phyloP scores from a whole-genome alignment of 371 early-diverging fungal genomes.

The Mortierella sp. region DNA sequence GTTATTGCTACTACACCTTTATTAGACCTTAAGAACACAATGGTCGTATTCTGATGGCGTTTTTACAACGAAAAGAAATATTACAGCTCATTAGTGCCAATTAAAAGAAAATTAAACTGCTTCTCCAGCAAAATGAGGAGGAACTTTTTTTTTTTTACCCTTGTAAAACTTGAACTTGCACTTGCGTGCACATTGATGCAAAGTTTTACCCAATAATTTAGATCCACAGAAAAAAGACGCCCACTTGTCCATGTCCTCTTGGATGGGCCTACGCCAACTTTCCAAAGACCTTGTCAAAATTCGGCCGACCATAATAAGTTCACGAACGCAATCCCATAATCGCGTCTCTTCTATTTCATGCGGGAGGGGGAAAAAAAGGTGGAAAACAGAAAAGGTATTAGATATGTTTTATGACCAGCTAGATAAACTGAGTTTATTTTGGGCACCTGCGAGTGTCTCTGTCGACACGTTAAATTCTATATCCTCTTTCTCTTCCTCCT shows the following conservation, averaged over 20 bases:
- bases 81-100: neutral
- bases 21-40: neutral
- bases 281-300: constrained; percentile 68
- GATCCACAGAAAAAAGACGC: constrained; percentile 74
- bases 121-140: neutral
- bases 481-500: neutral
- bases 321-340: constrained; percentile 71
- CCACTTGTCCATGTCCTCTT: constrained; percentile 60
- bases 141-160: constrained; percentile 19
- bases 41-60: too few species aligned
- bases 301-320: constrained; percentile 75
- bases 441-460: constrained; percentile 8
- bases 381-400: neutral
- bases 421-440: neutral
- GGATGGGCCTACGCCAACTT: constrained; percentile 61
- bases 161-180: constrained; percentile 54
- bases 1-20: neutral
- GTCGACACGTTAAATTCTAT: neutral
- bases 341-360: constrained; percentile 49
- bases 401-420: neutral
- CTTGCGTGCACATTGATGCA: constrained; percentile 53
- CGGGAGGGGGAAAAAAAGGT: neutral
- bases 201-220: constrained; percentile 59
- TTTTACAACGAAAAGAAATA: too few species aligned
- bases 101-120: neutral